These are phyloP conservation scores for Fusarium fracticaudum DNA, from an alignment of 2,329 filamentous ascomycete species.

Conservation along the genomic window DNA sequence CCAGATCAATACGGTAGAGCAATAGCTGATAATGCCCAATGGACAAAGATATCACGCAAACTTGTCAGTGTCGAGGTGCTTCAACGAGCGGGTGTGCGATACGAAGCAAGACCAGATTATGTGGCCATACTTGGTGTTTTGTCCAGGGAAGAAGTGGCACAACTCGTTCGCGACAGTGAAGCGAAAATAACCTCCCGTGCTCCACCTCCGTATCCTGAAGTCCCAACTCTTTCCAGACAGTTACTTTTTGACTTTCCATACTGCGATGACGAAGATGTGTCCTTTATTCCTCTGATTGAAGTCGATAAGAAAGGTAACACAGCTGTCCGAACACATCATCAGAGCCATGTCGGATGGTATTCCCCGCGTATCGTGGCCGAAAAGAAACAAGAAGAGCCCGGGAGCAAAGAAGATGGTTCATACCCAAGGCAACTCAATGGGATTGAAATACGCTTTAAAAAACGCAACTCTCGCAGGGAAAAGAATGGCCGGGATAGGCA, in stretches of 20 bases:
- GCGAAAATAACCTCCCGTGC: not conserved
- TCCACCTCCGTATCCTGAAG: not conserved
- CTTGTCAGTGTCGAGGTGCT: constrained; percentile 67
- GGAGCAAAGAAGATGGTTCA: no score
- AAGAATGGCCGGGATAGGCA: rapidly evolving
- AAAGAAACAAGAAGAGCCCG: not conserved
- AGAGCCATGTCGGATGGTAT: not conserved
- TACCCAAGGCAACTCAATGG: no score
- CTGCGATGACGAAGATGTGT: not conserved
- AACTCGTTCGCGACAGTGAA: constrained; percentile 58
- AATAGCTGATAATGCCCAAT: constrained; percentile 64
- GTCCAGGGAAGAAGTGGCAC: constrained; percentile 57
- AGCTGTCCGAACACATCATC: no score
- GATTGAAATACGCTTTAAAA: no score
- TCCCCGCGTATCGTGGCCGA: rapidly evolving
- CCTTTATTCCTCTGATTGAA: not conserved
- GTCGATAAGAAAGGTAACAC: rapidly evolving
- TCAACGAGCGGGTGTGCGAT: constrained; percentile 63
- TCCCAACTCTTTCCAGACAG: not conserved
- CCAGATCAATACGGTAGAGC: constrained; percentile 36
- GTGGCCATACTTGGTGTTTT: constrained; percentile 69
- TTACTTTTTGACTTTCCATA: rapidly evolving
- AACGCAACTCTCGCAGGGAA: no score
- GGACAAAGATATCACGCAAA: constrained; percentile 65
- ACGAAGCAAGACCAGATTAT: constrained; percentile 67